Conservation (phyloP, 257 asterid genomes). For the Cinchona pubescens region DNA sequence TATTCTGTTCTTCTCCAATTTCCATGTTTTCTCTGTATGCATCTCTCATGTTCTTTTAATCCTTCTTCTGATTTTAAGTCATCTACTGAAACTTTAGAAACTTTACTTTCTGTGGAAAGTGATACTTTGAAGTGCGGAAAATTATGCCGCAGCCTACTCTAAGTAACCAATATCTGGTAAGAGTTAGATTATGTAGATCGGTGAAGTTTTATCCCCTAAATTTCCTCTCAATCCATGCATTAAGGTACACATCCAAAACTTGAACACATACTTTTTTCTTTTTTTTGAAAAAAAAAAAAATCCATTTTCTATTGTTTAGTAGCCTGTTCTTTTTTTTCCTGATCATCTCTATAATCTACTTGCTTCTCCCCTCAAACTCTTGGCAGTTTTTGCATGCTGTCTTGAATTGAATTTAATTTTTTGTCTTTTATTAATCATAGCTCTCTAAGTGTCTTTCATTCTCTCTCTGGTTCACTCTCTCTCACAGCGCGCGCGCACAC, state of each 20-base stretch:
- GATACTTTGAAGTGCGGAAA: neutral
- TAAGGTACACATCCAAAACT: neutral
- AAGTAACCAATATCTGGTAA: neutral
- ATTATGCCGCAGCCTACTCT: neutral
- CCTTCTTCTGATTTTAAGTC: neutral
- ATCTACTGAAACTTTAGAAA: neutral
- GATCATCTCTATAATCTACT: neutral
- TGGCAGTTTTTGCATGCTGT: conserved; percentile 8
- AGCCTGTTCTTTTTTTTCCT: neutral
- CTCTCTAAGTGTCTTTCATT: conserved; percentile 1
- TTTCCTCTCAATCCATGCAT: neutral
- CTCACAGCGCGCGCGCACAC: neutral
- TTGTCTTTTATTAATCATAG: neutral
- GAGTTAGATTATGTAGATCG: neutral
- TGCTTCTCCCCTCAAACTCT: neutral
- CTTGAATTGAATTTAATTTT: neutral
- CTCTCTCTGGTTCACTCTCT: conserved; percentile 1
- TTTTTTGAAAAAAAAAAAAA: neutral
- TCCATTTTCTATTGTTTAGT: neutral
- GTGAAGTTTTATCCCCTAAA: neutral
- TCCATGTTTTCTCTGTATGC: neutral
- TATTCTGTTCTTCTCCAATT: neutral
- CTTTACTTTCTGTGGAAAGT: neutral
- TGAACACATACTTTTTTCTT: neutral
- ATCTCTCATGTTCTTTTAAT: neutral